Percentiles rank a stretch among this genome's conserved stretches.
phyloP scores from a whole-genome alignment of 2,329 filamentous ascomycete genomes.

The Aotearoamyces nothofagi region DNA sequence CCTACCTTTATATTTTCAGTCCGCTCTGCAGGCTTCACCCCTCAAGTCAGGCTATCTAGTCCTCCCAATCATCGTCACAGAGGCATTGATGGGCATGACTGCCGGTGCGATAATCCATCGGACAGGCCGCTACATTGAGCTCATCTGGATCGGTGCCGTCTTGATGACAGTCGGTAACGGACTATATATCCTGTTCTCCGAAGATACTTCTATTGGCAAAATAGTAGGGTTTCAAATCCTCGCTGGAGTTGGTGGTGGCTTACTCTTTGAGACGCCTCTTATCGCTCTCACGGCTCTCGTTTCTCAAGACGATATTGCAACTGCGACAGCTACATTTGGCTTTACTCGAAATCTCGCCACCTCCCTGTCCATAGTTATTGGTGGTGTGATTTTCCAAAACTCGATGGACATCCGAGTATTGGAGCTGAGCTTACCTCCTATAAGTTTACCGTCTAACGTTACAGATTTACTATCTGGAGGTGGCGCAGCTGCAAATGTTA shows the following conservation, averaged over 20 bases:
- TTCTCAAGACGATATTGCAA: constrained; percentile 43
- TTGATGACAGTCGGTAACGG: constrained; percentile 49
- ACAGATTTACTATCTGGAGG: constrained; percentile 10
- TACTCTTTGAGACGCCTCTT: constrained; percentile 50
- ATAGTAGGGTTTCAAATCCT: constrained; percentile 43
- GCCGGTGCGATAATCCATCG: constrained; percentile 38
- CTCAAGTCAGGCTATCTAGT: constrained; percentile 61
- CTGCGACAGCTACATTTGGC: constrained; percentile 46
- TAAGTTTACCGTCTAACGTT: constrained; percentile 13
- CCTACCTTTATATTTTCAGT: constrained; percentile 59
- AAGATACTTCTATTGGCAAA: constrained; percentile 34
- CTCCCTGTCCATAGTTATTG: constrained; percentile 54
- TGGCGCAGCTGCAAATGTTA: constrained; percentile 13
- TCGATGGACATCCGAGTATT: constrained; percentile 20
- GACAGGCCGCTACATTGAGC: constrained; percentile 44
- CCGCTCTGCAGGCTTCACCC: constrained; percentile 42
- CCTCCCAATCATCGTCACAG: constrained; percentile 50
- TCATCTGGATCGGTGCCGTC: constrained; percentile 42
- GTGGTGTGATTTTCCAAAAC: constrained; percentile 70
- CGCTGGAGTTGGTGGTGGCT: constrained; percentile 44
- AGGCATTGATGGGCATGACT: constrained; percentile 43
- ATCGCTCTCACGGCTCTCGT: constrained; percentile 50
- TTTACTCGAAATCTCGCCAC: constrained; percentile 53
- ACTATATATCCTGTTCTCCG: constrained; percentile 41
- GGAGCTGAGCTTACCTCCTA: constrained; percentile 1